These are phyloP conservation scores for Corchorus olitorius DNA, from an alignment of 345 rosid species.

Conservation along the genomic window DNA sequence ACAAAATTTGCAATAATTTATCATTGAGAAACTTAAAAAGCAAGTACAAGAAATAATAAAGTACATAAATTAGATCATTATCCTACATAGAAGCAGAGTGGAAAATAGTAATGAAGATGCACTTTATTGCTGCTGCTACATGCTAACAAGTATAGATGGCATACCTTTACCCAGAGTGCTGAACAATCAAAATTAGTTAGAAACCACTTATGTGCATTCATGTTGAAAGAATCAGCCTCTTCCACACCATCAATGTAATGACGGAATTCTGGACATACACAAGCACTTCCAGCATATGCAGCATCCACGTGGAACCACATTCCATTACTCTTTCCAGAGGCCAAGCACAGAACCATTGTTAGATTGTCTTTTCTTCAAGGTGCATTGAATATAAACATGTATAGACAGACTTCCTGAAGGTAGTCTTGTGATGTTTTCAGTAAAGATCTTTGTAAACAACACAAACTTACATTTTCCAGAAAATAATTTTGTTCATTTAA, in stretches of 20 bases:
- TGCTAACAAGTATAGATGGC: constrained; percentile 7
- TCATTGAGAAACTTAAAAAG: neutral
- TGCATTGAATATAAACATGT: neutral
- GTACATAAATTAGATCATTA: neutral
- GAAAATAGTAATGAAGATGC: neutral
- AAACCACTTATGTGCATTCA: constrained; percentile 95
- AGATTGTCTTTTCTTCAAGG: neutral
- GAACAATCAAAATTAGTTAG: constrained; percentile 91
- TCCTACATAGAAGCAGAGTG: neutral
- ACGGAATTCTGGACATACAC: constrained; percentile 86
- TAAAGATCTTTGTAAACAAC: neutral
- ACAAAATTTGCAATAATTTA: neutral
- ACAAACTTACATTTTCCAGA: neutral
- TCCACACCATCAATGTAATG: constrained; percentile 78
- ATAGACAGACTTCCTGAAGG: neutral
- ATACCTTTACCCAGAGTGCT: constrained; percentile 87
- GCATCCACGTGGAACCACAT: constrained; percentile 94
- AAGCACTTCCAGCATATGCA: constrained; percentile 95
- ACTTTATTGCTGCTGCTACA: neutral
- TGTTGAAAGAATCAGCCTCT: constrained; percentile 87
- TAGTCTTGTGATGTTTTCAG: neutral
- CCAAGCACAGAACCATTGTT: constrained; percentile 11
- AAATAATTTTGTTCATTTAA: neutral
- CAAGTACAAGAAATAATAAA: neutral
- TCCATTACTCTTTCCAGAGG: constrained; percentile 53